phyloP scores from a whole-genome alignment of 129 eudicot genomes.

The Pseudognaphalium luteoalbum region DNA sequence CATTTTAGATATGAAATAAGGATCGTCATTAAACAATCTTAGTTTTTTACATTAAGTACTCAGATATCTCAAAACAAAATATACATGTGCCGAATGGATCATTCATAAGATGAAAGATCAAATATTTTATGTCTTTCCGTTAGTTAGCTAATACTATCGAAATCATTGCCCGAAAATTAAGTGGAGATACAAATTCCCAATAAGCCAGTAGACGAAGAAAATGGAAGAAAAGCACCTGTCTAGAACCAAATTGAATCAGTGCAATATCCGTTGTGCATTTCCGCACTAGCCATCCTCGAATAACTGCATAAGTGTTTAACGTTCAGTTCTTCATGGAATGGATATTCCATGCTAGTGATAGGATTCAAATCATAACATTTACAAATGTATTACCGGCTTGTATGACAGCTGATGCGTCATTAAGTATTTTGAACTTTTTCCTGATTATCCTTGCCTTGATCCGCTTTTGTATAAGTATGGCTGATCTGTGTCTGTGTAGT shows the following conservation, averaged over 20 bases:
- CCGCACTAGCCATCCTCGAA: conserved; percentile 91
- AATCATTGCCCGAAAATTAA: too few species aligned
- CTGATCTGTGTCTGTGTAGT: conserved; percentile 67
- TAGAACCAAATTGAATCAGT: conserved; percentile 57
- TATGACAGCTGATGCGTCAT: conserved; percentile 48
- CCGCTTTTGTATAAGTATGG: conserved; percentile 62
- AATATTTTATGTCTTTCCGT: too few species aligned
- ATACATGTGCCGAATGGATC: background rate
- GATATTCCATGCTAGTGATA: background rate
- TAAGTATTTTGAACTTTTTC: conserved; percentile 43
- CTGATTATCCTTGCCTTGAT: conserved; percentile 50
- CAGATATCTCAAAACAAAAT: background rate
- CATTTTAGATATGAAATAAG: too few species aligned
- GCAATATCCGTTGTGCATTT: conserved; percentile 67
- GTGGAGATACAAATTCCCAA: background rate
- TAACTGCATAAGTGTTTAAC: conserved; percentile 42
- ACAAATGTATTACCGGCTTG: conserved; percentile 61
- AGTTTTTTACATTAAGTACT: background rate
- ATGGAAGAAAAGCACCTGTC: conserved; percentile 46
- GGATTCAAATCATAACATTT: background rate
- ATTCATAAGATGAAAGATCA: background rate
- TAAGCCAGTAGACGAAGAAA: background rate
- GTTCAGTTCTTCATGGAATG: conserved; percentile 16
- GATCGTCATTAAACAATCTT: background rate
- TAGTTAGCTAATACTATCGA: too few species aligned